Conservation (phyloP, 2,329 filamentous ascomycete genomes). For the Fusarium equiseti region DNA sequence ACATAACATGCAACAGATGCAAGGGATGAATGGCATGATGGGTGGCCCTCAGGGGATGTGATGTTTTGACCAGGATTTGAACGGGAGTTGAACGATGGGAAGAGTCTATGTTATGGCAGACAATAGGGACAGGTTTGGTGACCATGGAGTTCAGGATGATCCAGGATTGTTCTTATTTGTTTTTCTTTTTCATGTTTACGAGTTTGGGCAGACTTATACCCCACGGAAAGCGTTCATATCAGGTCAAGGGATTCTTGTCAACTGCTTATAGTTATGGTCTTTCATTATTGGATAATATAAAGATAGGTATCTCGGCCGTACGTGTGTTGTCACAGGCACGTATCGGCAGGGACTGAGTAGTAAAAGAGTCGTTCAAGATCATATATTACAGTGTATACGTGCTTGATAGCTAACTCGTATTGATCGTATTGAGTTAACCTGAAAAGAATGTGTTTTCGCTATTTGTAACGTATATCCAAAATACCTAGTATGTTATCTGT, state of each 20-base stretch:
- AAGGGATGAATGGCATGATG: constrained; percentile 61
- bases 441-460: background rate
- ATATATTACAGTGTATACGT: background rate
- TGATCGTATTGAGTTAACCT: background rate
- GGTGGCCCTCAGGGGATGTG: constrained; percentile 63
- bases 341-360: background rate
- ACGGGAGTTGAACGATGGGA: constrained; percentile 5
- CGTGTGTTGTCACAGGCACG: background rate
- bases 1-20: constrained; percentile 46
- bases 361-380: background rate
- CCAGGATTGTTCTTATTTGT: constrained; percentile 24
- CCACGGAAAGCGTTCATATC: constrained; percentile 46
- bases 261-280: constrained; percentile 16
- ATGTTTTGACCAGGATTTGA: constrained; percentile 8
- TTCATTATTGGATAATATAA: constrained; percentile 31
- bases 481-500: too few species aligned
- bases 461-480: background rate
- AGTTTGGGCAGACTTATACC: constrained; percentile 51
- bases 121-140: constrained; percentile 14
- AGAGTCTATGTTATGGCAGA: constrained; percentile 27
- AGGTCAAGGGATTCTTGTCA: constrained; percentile 36
- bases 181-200: constrained; percentile 24
- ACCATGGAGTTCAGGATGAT: constrained; percentile 39
- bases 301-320: constrained; percentile 12
- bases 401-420: background rate